Evolutionary conservation across 192 early-diverging fungal genomes (phyloP), one percentile per base, ranked within the genome.

Genomic region (Coemansia interrupta): DNA sequence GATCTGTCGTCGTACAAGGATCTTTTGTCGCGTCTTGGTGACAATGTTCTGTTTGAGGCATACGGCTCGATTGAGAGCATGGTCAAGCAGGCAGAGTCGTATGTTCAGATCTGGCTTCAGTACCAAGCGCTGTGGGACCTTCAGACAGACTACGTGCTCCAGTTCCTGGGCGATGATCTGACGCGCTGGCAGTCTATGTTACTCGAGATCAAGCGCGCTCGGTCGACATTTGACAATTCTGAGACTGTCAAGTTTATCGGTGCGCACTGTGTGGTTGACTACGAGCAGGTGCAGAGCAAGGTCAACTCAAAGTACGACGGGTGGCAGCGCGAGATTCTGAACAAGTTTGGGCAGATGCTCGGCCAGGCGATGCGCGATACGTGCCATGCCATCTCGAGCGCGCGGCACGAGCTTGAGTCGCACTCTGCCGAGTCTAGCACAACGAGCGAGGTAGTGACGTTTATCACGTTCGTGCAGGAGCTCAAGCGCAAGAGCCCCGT

Each of bases 121-220:
- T 98, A 98, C 81, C 97, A 99, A 68, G 91, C 91, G 7, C 83
- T 99, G 36, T 99, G 96, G 96, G 97, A 99, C 72, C 81, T 98
- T 40, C 94, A 97, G 64, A 82, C 86, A 0, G 87, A 89, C 64
- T 83, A 88, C 47, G 89, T 99, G 17, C 90, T 87, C 60, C 70
- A 82, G 40, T 80, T 83, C 24, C 83, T 99, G 22, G 93, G 93
- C 24, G 90, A 94, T 23, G 90, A 99, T 60, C 78, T 99, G 58
- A 63, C 67, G 15, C 83, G 86, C 44, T 99, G 97, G 97, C 91
- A 96, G 67, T 85, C 94, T 60, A 87, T 96, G 39, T 83, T 99
- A 39, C 67, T 90, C 0, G 95, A 98, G 75, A 92, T 98, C 74
- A 92, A 95, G 72, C 90, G 92, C 36, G 90, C 92, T 0, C 89